Percentiles rank a stretch among this genome's conserved stretches.
phyloP scores from a whole-genome alignment of 1,139 yeast species.

The Arxiozyma bovina region DNA sequence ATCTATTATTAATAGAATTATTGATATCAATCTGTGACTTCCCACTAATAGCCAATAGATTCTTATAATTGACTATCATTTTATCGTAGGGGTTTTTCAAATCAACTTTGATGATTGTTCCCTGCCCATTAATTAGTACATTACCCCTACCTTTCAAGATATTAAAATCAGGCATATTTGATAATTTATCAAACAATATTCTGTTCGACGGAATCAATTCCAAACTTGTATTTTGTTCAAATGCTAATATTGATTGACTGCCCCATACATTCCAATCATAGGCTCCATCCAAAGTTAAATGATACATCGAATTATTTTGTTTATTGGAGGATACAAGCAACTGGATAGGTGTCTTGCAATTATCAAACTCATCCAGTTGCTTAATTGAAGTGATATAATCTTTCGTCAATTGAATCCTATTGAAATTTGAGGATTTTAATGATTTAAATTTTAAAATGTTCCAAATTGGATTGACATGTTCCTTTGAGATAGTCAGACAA shows the following conservation, averaged over 20 bases:
- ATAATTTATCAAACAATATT: neutral
- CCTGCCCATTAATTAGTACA: constrained; percentile 27
- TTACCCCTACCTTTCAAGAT: constrained; percentile 29
- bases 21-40: constrained; percentile 21
- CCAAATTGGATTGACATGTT: constrained; percentile 7
- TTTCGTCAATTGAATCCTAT: neutral
- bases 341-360: constrained; percentile 5
- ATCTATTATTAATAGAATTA: constrained; percentile 11
- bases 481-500: constrained; percentile 6
- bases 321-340: constrained; percentile 9
- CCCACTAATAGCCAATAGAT: constrained; percentile 28
- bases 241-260: constrained; percentile 25
- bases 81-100: constrained; percentile 22
- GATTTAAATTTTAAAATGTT: constrained; percentile 9
- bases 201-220: constrained; percentile 2
- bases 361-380: neutral
- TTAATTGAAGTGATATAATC: neutral
- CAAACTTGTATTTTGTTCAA: constrained; percentile 27
- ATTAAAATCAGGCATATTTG: constrained; percentile 11
- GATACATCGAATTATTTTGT: constrained; percentile 15
- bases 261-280: constrained; percentile 30
- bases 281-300: constrained; percentile 24
- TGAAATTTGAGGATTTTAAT: constrained; percentile 12
- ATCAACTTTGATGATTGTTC: constrained; percentile 26
- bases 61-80: constrained; percentile 23